Percentiles rank a stretch among this genome's conserved stretches.
Conservation (phyloP, 306 rosid genomes). For the Ochetophila trinervis region DNA sequence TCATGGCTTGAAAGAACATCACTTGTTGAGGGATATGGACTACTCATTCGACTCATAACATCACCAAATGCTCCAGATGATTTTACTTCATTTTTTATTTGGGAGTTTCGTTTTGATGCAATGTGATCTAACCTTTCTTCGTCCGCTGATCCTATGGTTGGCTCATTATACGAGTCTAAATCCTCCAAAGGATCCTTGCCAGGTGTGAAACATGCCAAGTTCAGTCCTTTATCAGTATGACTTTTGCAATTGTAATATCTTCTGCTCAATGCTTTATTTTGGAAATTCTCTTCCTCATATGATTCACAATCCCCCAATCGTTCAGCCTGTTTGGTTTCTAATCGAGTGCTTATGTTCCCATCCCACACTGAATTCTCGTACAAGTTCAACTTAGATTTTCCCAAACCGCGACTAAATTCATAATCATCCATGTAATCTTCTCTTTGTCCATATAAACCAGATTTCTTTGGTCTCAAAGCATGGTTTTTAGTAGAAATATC, state of each 20-base stretch:
- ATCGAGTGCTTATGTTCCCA: conserved; percentile 10
- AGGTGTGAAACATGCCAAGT: conserved; percentile 32
- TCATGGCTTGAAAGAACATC: conserved; percentile 36
- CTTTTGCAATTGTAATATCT: conserved; percentile 34
- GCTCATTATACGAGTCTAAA: conserved; percentile 31
- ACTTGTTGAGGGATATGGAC: conserved; percentile 46
- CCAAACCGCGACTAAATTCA: conserved; percentile 27
- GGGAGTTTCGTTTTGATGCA: conserved; percentile 21
- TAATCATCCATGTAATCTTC: conserved; percentile 34
- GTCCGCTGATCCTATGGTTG: conserved; percentile 23
- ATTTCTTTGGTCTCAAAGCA: conserved; percentile 28
- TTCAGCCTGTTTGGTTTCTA: conserved; percentile 26
- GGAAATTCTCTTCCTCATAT: conserved; percentile 18
- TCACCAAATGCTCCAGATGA: conserved; percentile 34
- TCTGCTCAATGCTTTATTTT: conserved; percentile 36
- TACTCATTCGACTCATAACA: conserved; percentile 31
- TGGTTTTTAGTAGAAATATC: conserved; percentile 34
- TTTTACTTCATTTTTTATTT: conserved; percentile 28
- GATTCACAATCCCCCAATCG: conserved; percentile 25
- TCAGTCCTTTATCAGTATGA: conserved; percentile 38
- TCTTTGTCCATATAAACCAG: conserved; percentile 24
- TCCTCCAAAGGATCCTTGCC: conserved; percentile 37
- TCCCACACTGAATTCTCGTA: conserved; percentile 22
- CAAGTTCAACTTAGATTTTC: conserved; percentile 34
- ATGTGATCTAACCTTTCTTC: conserved; percentile 37